Evolutionary conservation across 495 filamentous ascomycete species (phyloP).

Genomic region (Penicillium silybi): DNA sequence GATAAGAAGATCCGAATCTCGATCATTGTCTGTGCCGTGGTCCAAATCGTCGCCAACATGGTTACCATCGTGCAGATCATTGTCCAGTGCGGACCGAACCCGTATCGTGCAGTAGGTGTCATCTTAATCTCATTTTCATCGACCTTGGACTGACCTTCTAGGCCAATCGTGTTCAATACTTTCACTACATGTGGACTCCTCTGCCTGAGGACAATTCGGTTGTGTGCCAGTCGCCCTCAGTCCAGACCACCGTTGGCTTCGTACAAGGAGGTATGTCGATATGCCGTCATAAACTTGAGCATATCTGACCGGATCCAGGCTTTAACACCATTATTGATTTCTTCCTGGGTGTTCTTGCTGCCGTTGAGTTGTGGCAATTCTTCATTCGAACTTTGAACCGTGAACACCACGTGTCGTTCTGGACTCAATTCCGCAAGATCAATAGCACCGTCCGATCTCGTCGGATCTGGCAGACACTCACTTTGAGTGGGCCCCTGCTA

Average conservation of each 20-base stretch:
- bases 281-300: neutral
- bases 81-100: slow-evolving; percentile 36
- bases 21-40: slow-evolving; percentile 28
- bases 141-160: slow-evolving; percentile 9
- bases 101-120: slow-evolving; percentile 25
- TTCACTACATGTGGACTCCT: slow-evolving; percentile 41
- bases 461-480: slow-evolving; percentile 35
- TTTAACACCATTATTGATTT: slow-evolving; percentile 36
- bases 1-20: slow-evolving; percentile 25
- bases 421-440: slow-evolving; percentile 30
- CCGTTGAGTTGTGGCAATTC: slow-evolving; percentile 37
- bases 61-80: slow-evolving; percentile 35
- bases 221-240: slow-evolving; percentile 27
- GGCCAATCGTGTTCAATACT: slow-evolving; percentile 30
- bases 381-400: slow-evolving; percentile 28
- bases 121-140: neutral
- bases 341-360: slow-evolving; percentile 27
- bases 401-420: slow-evolving; percentile 22
- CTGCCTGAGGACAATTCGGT: slow-evolving; percentile 33
- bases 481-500: slow-evolving; percentile 29
- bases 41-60: slow-evolving; percentile 33
- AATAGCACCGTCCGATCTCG: slow-evolving; percentile 27
- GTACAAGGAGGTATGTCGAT: slow-evolving; percentile 31
- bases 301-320: slow-evolving; percentile 8
- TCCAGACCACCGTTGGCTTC: slow-evolving; percentile 35